Evolutionary conservation across 2,329 filamentous ascomycete species (phyloP), one percentile per base, ranked within the genome.

Genomic region (Nannizziopsis arthrosporioides): DNA sequence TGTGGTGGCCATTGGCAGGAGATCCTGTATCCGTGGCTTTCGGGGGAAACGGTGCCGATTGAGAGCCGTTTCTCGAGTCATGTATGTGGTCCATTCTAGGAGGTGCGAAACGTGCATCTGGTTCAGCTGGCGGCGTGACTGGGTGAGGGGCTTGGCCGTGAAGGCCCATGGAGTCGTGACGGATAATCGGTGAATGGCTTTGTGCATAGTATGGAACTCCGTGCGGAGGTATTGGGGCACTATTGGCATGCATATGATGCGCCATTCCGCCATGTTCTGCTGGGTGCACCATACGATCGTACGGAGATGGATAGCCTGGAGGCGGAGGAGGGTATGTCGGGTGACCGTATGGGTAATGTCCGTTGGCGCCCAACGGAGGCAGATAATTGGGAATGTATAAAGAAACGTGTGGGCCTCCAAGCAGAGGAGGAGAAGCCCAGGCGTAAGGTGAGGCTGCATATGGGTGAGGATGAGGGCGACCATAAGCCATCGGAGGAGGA

Each of bases 401-500:
- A 8, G 66, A 48, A 15, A 63, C 62, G 3, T 63, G 64, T 2
- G 68, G 65, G 17, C 67, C 67, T n/a, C 68, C 70, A 17, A 63
- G 62, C 48, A 71, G 57, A 9, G 68, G 67, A n/a, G 66, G 67
- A 6, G 68, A 65, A 7, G 68, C 66, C 66, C 69, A 72, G 27
- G 63, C 58, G 53, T 70, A 72, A 6, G 63, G 59, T 10, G 53
- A 47, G 5, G 66, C 61, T 0, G 63, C 54, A 49, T 70, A 71
- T 19, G 63, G 59, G 7, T 64, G 65, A 12, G 66, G 62, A 14
- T 63, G 53, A 56, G 63, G 53, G 54, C 72, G 68, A 8, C 74
- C 72, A 44, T 76, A 80, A 2, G 80, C 62, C 58, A 76, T 71
- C 42, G 66, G 68, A 49, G 73, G 71, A 42, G 72, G 65, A 22